Evolutionary conservation across 73 alveolate species (phyloP).

Genomic region (Tetrahymena malaccensis): DNA sequence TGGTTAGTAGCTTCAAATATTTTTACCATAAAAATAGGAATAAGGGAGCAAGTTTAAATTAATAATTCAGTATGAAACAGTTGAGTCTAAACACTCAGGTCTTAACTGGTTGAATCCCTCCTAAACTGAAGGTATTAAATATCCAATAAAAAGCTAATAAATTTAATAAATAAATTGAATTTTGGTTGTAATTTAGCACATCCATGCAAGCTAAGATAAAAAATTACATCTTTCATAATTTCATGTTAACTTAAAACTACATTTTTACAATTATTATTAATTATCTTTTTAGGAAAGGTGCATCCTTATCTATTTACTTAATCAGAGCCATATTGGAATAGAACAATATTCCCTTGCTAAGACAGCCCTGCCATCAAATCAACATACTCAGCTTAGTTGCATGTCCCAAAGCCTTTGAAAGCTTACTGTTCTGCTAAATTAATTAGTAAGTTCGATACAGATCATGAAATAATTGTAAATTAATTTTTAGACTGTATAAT

Average conservation of each 20-base stretch:
- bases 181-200: neutral
- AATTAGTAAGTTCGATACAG: neutral
- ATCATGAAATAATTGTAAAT: neutral
- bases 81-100: neutral
- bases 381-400: conserved; percentile 55
- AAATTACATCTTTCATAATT: neutral
- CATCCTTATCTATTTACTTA: conserved; percentile 86
- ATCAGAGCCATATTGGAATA: conserved; percentile 83
- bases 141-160: neutral
- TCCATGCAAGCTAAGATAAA: neutral
- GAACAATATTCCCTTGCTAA: conserved; percentile 90
- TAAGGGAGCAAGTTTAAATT: neutral
- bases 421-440: conserved; percentile 55
- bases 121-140: neutral
- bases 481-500: conserved; percentile 17
- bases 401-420: conserved; percentile 21
- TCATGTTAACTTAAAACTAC: neutral
- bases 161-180: too few species aligned
- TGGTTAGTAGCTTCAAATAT: neutral
- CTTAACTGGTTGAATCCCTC: neutral
- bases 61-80: neutral
- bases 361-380: conserved; percentile 95
- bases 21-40: neutral
- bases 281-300: conserved; percentile 46
- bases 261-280: neutral